Percentiles rank a stretch among this genome's conserved stretches.
Conservation (phyloP, 2,329 filamentous ascomycete species). For the Keithomyces neogunnii region DNA sequence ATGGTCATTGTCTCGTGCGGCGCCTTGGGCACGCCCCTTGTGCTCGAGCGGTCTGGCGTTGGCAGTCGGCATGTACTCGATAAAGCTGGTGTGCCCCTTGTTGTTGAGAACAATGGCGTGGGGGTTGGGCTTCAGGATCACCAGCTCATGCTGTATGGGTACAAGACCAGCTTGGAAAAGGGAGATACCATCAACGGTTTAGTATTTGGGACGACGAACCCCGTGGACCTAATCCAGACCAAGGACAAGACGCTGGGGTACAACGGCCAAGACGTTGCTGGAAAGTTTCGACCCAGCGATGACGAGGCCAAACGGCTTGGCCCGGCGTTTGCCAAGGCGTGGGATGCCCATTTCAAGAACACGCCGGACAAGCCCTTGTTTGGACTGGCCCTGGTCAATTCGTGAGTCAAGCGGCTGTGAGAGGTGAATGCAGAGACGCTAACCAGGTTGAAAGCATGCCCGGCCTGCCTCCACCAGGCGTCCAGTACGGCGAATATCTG, state of each 20-base stretch:
- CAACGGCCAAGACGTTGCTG: too few relatives aligned
- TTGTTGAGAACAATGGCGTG: constrained; percentile 38
- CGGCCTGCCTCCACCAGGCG: constrained; percentile 27
- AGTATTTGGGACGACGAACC: background rate
- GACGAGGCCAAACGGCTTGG: too few relatives aligned
- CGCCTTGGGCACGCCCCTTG: constrained; percentile 39
- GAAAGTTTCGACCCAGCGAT: too few relatives aligned
- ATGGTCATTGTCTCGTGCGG: constrained; percentile 41
- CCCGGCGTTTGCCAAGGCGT: too few relatives aligned
- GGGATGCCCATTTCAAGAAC: too few relatives aligned
- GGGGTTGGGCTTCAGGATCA: constrained; percentile 37
- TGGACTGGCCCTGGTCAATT: too few relatives aligned
- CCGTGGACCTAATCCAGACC: background rate
- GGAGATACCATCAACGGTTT: background rate
- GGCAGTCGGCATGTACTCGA: constrained; percentile 33
- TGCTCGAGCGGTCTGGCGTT: constrained; percentile 45
- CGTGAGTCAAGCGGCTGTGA: too few relatives aligned
- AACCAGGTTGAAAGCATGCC: too few relatives aligned
- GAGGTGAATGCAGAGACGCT: too few relatives aligned
- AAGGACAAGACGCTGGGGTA: too few relatives aligned
- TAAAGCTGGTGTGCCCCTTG: constrained; percentile 31
- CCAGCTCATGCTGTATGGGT: constrained; percentile 36
- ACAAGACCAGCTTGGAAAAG: background rate
- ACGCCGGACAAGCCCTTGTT: too few relatives aligned
- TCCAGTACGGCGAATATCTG: constrained; percentile 20